phyloP scores from a whole-genome alignment of 306 rosid genomes.

The Ziziphus jujuba region DNA sequence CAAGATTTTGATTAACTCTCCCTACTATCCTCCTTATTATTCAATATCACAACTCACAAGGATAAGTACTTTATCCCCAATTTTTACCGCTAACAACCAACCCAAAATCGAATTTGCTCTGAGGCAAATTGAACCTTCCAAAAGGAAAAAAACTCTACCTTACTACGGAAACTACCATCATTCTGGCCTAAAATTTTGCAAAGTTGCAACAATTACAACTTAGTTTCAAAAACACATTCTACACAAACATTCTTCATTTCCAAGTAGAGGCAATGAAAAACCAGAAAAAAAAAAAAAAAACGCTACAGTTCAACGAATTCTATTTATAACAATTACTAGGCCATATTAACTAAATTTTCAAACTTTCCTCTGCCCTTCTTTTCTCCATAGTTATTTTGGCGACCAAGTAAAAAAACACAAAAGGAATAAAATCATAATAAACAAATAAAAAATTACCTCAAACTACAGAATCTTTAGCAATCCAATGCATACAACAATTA shows the following conservation, averaged over 20 bases:
- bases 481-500: not conserved
- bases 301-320: constrained; percentile 15
- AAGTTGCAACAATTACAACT: constrained; percentile 7
- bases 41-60: constrained; percentile 61
- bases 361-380: not conserved
- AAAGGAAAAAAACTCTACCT: constrained; percentile 24
- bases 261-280: not conserved
- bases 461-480: not conserved
- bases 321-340: constrained; percentile 14
- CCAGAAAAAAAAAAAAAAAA: constrained; percentile 7
- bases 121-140: constrained; percentile 23
- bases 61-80: constrained; percentile 38
- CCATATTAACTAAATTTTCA: not conserved
- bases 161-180: constrained; percentile 27
- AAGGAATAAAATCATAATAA: constrained; percentile 11
- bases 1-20: constrained; percentile 55
- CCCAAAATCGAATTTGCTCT: constrained; percentile 20
- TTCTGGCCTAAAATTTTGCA: constrained; percentile 34
- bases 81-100: constrained; percentile 30
- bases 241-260: not conserved
- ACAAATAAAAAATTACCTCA: not conserved
- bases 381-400: constrained; percentile 9
- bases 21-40: constrained; percentile 54
- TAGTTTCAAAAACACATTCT: constrained; percentile 18
- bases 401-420: constrained; percentile 9